These are phyloP conservation scores for Cytospora piceae DNA, from an alignment of 2,329 filamentous ascomycete species.

Conservation along the genomic window DNA sequence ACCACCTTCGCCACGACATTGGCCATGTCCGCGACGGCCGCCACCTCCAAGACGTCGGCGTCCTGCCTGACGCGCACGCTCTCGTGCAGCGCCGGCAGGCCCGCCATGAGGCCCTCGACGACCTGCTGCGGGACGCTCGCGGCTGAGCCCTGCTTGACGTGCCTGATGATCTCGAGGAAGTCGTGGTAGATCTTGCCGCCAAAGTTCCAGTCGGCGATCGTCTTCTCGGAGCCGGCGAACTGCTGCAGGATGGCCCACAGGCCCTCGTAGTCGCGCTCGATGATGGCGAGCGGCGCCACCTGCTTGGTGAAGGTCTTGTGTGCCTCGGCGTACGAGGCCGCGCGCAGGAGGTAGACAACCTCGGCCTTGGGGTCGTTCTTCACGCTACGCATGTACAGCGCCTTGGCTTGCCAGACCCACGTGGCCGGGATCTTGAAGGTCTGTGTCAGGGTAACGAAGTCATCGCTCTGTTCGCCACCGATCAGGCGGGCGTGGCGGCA, in stretches of 20 bases:
- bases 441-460: constrained; percentile 62
- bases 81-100: constrained; percentile 59
- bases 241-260: constrained; percentile 71
- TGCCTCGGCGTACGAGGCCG: constrained; percentile 76
- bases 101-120: constrained; percentile 60
- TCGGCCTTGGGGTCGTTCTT: constrained; percentile 71
- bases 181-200: constrained; percentile 79
- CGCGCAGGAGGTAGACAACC: constrained; percentile 79
- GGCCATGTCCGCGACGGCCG: constrained; percentile 83
- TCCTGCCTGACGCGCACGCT: constrained; percentile 35
- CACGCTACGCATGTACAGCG: constrained; percentile 76
- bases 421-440: constrained; percentile 71
- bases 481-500: constrained; percentile 72
- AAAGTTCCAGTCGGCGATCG: constrained; percentile 73
- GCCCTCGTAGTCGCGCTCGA: constrained; percentile 77
- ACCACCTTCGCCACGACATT: constrained; percentile 71
- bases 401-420: constrained; percentile 89
- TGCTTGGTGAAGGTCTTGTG: constrained; percentile 80
- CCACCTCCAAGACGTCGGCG: constrained; percentile 58
- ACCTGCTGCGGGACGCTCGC: constrained; percentile 43
- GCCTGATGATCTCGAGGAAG: constrained; percentile 58
- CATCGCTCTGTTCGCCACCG: constrained; percentile 58
- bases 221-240: constrained; percentile 66
- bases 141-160: constrained; percentile 39
- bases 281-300: constrained; percentile 80